phyloP scores from a whole-genome alignment of 73 alveolate species.

The Breviolum minutum region DNA sequence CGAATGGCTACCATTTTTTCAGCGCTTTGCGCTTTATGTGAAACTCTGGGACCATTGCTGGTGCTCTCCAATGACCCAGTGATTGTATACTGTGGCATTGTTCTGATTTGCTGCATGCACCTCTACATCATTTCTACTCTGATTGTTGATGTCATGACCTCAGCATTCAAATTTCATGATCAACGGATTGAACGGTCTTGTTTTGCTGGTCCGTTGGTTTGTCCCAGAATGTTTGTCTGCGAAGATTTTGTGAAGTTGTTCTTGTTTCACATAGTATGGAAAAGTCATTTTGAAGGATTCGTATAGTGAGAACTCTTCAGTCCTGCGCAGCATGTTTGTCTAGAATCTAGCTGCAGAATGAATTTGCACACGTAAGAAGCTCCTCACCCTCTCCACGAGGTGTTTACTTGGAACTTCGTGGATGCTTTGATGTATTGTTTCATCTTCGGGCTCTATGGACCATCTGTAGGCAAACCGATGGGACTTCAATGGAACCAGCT shows the following conservation, averaged over 20 bases:
- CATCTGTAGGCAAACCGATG: slow-evolving; percentile 72
- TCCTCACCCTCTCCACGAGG: not conserved
- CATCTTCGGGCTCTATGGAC: slow-evolving; percentile 82
- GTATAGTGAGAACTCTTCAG: too few relatives aligned
- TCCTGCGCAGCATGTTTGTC: too few relatives aligned
- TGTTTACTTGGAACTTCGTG: slow-evolving; percentile 92
- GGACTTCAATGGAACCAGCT: slow-evolving; percentile 70
- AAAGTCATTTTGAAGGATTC: too few relatives aligned
- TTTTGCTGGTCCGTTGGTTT: not conserved
- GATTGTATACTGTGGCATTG: slow-evolving; percentile 40
- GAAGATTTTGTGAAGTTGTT: not conserved
- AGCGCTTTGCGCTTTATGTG: slow-evolving; percentile 62
- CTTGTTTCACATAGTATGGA: not conserved
- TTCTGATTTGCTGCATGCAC: slow-evolving; percentile 88
- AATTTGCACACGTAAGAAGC: not conserved
- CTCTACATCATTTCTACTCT: slow-evolving; percentile 85
- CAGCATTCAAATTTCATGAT: not conserved
- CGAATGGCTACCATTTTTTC: slow-evolving; percentile 24
- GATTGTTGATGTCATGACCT: slow-evolving; percentile 22
- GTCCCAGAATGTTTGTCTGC: not conserved
- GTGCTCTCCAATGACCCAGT: slow-evolving; percentile 73
- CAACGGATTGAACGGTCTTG: not conserved
- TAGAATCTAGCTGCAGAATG: too few relatives aligned
- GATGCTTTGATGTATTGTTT: slow-evolving; percentile 79
- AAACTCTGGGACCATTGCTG: slow-evolving; percentile 82